A percentile compares a stretch with the other conserved stretches of the same genome.
Conservation (phyloP, 208 protist species). For the Trypanosoma mega region DNA sequence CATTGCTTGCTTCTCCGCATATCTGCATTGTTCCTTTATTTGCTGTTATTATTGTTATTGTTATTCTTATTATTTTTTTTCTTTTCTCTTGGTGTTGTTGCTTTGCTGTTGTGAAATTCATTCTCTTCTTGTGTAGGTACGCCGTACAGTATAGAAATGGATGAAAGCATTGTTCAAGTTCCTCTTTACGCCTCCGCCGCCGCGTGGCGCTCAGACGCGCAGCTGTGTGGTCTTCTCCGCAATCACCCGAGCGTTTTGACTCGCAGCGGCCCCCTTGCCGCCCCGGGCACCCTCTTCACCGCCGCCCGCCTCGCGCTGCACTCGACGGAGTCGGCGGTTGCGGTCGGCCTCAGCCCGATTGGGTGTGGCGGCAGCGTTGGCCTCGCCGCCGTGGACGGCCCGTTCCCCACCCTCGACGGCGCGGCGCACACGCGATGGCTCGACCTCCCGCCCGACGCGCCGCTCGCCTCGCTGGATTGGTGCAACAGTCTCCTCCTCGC, state of each 20-base stretch:
- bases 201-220: slow-evolving; percentile 67
- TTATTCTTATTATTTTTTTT: slow-evolving; percentile 3
- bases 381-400: slow-evolving; percentile 43
- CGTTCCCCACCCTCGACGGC: slow-evolving; percentile 34
- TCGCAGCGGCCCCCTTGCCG: slow-evolving; percentile 35
- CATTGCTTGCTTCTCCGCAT: too few species aligned
- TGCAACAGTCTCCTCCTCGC: slow-evolving; percentile 58
- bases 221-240: slow-evolving; percentile 73
- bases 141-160: slow-evolving; percentile 30
- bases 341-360: slow-evolving; percentile 61
- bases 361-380: slow-evolving; percentile 50
- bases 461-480: slow-evolving; percentile 56
- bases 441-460: slow-evolving; percentile 41
- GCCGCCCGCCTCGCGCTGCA: slow-evolving; percentile 62
- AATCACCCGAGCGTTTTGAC: slow-evolving; percentile 74
- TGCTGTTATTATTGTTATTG: neutral
- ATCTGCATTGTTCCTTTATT: too few species aligned
- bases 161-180: slow-evolving; percentile 63
- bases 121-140: neutral
- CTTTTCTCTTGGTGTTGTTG: neutral
- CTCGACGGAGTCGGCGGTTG: slow-evolving; percentile 54
- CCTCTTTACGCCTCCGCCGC: slow-evolving; percentile 62
- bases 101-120: neutral
- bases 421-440: slow-evolving; percentile 70
- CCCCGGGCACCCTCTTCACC: slow-evolving; percentile 49